phyloP scores from a whole-genome alignment of 352 stramenopile genomes.

The Plasmopara muralis region DNA sequence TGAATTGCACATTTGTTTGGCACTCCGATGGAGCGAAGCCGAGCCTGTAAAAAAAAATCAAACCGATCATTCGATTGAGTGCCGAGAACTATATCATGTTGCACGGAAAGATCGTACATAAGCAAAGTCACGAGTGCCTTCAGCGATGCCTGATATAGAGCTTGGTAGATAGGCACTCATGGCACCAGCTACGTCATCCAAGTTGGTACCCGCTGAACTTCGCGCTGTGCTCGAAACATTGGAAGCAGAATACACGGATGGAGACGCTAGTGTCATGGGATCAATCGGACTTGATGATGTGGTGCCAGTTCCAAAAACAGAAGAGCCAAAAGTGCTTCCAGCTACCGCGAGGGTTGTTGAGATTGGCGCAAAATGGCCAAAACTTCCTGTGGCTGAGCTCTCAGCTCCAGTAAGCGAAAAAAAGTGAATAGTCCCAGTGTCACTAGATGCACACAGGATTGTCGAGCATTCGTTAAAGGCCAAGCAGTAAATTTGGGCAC shows the following conservation, averaged over 20 bases:
- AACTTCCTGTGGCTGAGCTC: conserved; percentile 70
- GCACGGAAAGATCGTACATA: conserved; percentile 39
- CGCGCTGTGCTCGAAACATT: conserved; percentile 7
- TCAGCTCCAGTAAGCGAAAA: conserved; percentile 84
- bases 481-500: conserved; percentile 93
- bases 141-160: conserved; percentile 71
- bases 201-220: conserved; percentile 33
- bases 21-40: conserved; percentile 57
- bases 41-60: conserved; percentile 37
- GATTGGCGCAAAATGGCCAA: conserved; percentile 71
- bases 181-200: conserved; percentile 62
- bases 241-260: conserved; percentile 8
- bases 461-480: conserved; percentile 92
- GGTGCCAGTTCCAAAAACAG: conserved; percentile 32
- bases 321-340: conserved; percentile 46
- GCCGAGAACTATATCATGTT: not conserved
- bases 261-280: conserved; percentile 10
- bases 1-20: conserved; percentile 78
- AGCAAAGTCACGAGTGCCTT: conserved; percentile 83
- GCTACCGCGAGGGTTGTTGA: conserved; percentile 69
- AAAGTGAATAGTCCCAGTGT: conserved; percentile 96
- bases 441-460: conserved; percentile 92
- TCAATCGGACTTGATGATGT: conserved; percentile 9
- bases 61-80: not conserved
- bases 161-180: conserved; percentile 70